Conservation (phyloP, 2,329 filamentous ascomycete species). For the Diplodia scrobiculata region DNA sequence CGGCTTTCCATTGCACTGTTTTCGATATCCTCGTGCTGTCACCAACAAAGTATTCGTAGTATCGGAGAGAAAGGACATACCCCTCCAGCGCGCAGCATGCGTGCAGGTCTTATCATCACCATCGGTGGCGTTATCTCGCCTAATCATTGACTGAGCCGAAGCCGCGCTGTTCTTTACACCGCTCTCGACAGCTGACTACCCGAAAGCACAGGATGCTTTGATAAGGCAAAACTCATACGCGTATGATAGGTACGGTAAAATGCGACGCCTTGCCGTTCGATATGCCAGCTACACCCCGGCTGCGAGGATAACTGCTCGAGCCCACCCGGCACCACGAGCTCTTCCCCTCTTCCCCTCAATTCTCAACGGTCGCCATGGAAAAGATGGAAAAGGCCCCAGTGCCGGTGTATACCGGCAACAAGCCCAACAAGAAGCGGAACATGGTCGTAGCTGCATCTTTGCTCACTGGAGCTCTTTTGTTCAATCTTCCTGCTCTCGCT, state of each 20-base stretch:
- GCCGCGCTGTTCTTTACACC: constrained; percentile 17
- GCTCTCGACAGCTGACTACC: constrained; percentile 3
- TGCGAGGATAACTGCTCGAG: neutral
- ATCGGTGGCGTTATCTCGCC: constrained; percentile 13
- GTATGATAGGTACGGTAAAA: constrained; percentile 25
- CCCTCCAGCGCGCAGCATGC: neutral
- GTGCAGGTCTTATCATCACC: constrained; percentile 5
- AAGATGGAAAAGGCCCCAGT: neutral
- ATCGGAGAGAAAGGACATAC: neutral
- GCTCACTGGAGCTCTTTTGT: constrained; percentile 21
- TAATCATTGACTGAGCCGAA: constrained; percentile 1
- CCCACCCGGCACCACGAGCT: neutral
- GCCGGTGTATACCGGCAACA: neutral
- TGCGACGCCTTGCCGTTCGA: neutral
- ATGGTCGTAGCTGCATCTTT: constrained; percentile 18
- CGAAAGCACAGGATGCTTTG: constrained; percentile 11
- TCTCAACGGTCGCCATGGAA: constrained; percentile 10
- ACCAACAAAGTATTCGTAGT: neutral
- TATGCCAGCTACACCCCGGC: neutral
- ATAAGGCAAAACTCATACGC: constrained; percentile 8
- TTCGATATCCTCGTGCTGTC: neutral
- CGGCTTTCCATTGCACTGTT: neutral
- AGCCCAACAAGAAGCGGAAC: constrained; percentile 6
- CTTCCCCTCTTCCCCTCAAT: constrained; percentile 1
- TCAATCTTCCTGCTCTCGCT: constrained; percentile 18